Evolutionary conservation across 306 rosid genomes (phyloP).

Genomic region (Cicer bijugum): DNA sequence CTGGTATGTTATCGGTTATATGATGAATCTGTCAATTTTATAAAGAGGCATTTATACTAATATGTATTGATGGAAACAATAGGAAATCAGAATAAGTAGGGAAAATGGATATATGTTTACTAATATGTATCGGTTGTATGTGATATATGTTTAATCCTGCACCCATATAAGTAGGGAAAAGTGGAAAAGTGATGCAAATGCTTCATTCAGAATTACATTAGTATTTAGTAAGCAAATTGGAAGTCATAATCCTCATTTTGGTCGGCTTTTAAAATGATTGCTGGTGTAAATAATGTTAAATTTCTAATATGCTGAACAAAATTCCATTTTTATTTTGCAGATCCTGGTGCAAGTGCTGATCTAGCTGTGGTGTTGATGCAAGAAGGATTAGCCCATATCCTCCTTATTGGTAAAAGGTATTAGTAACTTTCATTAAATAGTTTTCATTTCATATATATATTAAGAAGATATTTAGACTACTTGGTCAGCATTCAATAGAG

Average conservation of each 20-base stretch:
- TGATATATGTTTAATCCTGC: slow-evolving; percentile 32
- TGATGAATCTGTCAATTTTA: slow-evolving; percentile 14
- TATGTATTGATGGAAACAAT: slow-evolving; percentile 24
- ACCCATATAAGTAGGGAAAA: slow-evolving; percentile 28
- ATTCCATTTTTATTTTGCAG: slow-evolving; percentile 54
- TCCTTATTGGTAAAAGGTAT: slow-evolving; percentile 91
- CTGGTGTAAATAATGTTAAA: slow-evolving; percentile 36
- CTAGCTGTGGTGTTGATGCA: slow-evolving; percentile 97
- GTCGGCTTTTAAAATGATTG: slow-evolving; percentile 4
- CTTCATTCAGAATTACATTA: slow-evolving; percentile 4
- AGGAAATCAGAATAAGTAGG: not conserved
- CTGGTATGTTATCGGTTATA: slow-evolving; percentile 61
- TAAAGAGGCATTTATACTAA: not conserved
- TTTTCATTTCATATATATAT: slow-evolving; percentile 5
- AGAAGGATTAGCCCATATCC: slow-evolving; percentile 95
- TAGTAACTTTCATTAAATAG: slow-evolving; percentile 8
- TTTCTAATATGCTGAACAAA: not conserved
- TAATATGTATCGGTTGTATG: not conserved
- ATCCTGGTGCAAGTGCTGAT: slow-evolving; percentile 96
- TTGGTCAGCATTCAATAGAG: slow-evolving; percentile 9
- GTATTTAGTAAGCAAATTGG: slow-evolving; percentile 19
- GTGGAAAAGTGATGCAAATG: slow-evolving; percentile 27
- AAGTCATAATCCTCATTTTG: slow-evolving; percentile 18
- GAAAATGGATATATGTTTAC: too few species aligned
- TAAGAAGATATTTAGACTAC: slow-evolving; percentile 27